phyloP scores from a whole-genome alignment of 768 basidiomycete species.

The Exidia glandulosa region DNA sequence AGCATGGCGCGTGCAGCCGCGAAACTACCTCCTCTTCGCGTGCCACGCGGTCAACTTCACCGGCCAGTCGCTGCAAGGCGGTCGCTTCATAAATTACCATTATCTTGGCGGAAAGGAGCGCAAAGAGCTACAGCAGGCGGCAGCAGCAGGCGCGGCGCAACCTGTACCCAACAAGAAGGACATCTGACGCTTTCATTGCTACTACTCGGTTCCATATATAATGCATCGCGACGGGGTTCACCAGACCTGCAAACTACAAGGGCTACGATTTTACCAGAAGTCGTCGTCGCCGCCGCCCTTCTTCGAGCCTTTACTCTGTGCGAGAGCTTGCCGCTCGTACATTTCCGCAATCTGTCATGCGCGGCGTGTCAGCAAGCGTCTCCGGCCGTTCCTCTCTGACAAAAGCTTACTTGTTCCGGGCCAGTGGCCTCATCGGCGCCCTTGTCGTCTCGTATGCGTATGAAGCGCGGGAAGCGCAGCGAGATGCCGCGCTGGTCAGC shows the following conservation, averaged over 20 bases:
- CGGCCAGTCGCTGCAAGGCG: slow-evolving; percentile 75
- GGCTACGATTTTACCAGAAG: slow-evolving; percentile 12
- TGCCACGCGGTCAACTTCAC: slow-evolving; percentile 88
- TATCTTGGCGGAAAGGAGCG: slow-evolving; percentile 77
- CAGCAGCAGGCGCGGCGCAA: not conserved
- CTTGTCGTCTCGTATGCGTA: slow-evolving; percentile 90
- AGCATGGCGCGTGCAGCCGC: slow-evolving; percentile 94
- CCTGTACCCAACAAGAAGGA: not conserved
- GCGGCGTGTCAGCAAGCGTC: not conserved
- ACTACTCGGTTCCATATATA: not conserved
- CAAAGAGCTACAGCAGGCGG: slow-evolving; percentile 19
- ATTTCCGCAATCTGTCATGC: slow-evolving; percentile 85
- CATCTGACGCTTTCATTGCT: not conserved
- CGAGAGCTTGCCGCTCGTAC: slow-evolving; percentile 81
- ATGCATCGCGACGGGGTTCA: too few species aligned
- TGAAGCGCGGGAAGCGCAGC: slow-evolving; percentile 89
- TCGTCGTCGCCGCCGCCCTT: slow-evolving; percentile 53
- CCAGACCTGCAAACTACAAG: not conserved
- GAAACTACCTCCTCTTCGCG: slow-evolving; percentile 91
- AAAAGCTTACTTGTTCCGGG: slow-evolving; percentile 66
- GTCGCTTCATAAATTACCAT: slow-evolving; percentile 86
- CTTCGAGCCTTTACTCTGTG: slow-evolving; percentile 59
- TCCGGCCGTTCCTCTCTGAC: not conserved
- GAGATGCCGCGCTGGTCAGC: slow-evolving; percentile 88
- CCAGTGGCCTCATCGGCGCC: slow-evolving; percentile 83